Conservation (phyloP, 176 grass and related monocot genomes). For the Oryza australiensis region DNA sequence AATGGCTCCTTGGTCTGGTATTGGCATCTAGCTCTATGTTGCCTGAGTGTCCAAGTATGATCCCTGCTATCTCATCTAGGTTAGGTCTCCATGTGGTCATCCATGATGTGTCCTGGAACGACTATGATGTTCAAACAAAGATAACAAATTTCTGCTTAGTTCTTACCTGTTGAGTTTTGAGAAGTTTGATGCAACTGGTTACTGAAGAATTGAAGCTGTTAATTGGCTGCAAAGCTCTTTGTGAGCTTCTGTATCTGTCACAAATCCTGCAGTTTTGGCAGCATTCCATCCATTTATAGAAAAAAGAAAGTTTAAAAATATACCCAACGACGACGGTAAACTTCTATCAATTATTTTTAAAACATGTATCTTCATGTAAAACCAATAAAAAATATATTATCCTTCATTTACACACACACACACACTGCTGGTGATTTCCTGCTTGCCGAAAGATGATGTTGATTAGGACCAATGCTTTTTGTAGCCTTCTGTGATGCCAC, state of each 20-base stretch:
- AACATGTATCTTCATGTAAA: too few species aligned
- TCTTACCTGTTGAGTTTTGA: background rate
- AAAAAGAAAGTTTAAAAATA: too few species aligned
- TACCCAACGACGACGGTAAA: too few species aligned
- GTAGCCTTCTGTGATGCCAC: background rate
- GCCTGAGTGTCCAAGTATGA: background rate
- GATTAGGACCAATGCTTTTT: background rate
- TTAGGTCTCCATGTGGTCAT: background rate
- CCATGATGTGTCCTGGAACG: background rate
- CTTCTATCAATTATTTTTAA: too few species aligned
- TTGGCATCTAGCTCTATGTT: conserved; percentile 17
- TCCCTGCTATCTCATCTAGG: background rate
- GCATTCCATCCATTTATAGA: background rate
- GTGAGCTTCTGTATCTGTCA: background rate
- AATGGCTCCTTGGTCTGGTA: background rate
- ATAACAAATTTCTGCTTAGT: background rate
- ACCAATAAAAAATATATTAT: too few species aligned
- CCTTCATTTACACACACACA: too few species aligned
- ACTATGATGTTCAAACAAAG: background rate
- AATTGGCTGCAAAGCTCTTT: background rate
- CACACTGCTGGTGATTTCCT: background rate
- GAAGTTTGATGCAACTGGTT: background rate
- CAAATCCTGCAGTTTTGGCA: background rate
- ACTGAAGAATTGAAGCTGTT: background rate
- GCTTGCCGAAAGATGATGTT: background rate